phyloP scores from a whole-genome alignment of 257 asterid species.

The Plantago major region DNA sequence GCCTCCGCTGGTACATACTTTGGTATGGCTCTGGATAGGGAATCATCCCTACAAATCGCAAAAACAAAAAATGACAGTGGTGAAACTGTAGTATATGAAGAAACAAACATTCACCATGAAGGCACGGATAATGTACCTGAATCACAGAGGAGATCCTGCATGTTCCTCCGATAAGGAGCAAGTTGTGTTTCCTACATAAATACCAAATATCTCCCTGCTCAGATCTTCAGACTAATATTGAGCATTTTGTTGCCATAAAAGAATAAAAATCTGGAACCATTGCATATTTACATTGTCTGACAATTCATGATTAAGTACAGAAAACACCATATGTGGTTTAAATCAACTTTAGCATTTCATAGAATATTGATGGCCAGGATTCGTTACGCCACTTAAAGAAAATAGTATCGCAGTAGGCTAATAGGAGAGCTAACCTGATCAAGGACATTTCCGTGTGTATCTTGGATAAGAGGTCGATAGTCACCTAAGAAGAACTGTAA shows the following conservation, averaged over 20 bases:
- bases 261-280: not conserved
- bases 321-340: too few relatives aligned
- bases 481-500: constrained; percentile 93
- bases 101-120: constrained; percentile 8
- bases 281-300: too few relatives aligned
- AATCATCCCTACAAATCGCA: constrained; percentile 57
- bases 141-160: constrained; percentile 99
- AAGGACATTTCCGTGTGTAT: constrained; percentile 87
- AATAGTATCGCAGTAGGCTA: not conserved
- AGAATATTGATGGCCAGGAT: not conserved
- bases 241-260: not conserved
- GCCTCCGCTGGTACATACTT: constrained; percentile 74
- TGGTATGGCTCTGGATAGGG: constrained; percentile 98
- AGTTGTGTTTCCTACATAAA: constrained; percentile 83
- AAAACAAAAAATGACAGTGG: constrained; percentile 16
- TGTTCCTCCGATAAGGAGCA: constrained; percentile 86
- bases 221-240: constrained; percentile 12
- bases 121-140: constrained; percentile 46
- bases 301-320: too few relatives aligned
- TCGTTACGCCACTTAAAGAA: constrained; percentile 6
- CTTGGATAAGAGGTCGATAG: constrained; percentile 92
- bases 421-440: constrained; percentile 63
- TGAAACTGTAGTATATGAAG: constrained; percentile 10
- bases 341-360: constrained; percentile 3
- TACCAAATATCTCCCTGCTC: constrained; percentile 18